Percentiles rank a stretch among this genome's conserved stretches.
These are phyloP conservation scores for Cercospora citrullina DNA, from an alignment of 2,329 filamentous ascomycete genomes.

Conservation along the genomic window DNA sequence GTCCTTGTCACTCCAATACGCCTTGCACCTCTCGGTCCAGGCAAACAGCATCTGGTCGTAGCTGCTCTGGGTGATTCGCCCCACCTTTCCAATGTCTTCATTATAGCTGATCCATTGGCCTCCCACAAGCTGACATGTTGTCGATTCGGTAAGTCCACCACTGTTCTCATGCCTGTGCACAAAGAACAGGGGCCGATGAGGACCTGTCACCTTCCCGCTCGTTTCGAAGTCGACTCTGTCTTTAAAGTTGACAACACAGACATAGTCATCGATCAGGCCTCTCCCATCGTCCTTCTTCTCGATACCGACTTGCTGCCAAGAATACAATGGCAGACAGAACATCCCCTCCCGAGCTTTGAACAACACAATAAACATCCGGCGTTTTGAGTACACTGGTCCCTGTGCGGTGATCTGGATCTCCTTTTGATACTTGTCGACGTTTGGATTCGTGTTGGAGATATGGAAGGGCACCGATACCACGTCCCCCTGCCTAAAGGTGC, in stretches of 20 bases:
- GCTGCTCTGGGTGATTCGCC: background rate
- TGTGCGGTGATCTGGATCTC: background rate
- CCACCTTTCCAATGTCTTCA: background rate
- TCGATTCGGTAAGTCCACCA: background rate
- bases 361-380: conserved; percentile 17
- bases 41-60: background rate
- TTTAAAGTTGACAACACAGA: conserved; percentile 5
- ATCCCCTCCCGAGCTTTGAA: conserved; percentile 9
- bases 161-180: background rate
- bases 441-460: conserved; percentile 7
- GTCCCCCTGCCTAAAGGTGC: conserved; percentile 12
- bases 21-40: background rate
- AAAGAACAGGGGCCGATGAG: background rate
- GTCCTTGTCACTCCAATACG: background rate
- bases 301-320: conserved; percentile 9
- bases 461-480: conserved; percentile 15
- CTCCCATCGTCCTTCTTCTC: background rate
- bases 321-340: conserved; percentile 18
- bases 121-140: background rate
- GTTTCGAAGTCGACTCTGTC: background rate
- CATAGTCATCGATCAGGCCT: background rate
- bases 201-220: background rate
- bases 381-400: conserved; percentile 14
- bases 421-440: background rate
- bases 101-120: background rate